Base-by-base conservation (phyloP, 176 grass and related monocot species). In the Themeda triandra region DNA sequence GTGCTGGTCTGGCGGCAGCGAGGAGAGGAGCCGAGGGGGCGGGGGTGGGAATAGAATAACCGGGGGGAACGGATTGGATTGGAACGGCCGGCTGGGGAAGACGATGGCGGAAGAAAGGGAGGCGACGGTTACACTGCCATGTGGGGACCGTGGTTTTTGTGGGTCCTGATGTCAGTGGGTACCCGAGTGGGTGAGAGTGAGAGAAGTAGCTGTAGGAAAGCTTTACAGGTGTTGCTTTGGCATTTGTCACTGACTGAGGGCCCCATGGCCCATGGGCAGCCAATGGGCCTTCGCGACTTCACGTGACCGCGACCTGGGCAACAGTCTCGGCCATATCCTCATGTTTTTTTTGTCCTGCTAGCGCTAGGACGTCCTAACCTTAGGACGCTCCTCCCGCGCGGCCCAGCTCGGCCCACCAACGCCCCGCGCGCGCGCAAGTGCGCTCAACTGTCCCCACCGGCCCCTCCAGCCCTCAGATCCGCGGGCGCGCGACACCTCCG, bases 231-330 rank as follows among this genome's bases (percentile, higher is more conserved):
- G n/a, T 68, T 67, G 63, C 53, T 17, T 11, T 2, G 15, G 8
- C 12, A 25, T 25, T 42, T n/a, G 31, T 69, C 6, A 0, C 36
- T 73, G 87, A 81, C 18, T 15, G 10, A 77, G 72, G 82, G 83
- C 2, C 53, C 8, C 0, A 3, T 29, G 2, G 31, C 6, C 1
- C 1, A 40, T 42, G 53, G 59, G n/a, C 48, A 46, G 74, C 80
- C 79, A 83, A 79, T 83, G 84, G 84, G 68, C 7, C 73, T 17
- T 31, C 88, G 83, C 84, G 74, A 83, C 73, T 12, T 39, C 88
- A 90, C 84, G 80, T 90, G 88, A 83, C 66, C 36, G 44, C 12
- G 66, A 73, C 27, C 41, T 68, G 78, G 71, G 30, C 51, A 5
- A 14, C 21, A 5, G n/a, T 60, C 28, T 45, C 29, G 6, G 33